Percentiles rank a stretch among this genome's conserved stretches.
Conservation (phyloP, 768 basidiomycete species). For the Mycena venus region DNA sequence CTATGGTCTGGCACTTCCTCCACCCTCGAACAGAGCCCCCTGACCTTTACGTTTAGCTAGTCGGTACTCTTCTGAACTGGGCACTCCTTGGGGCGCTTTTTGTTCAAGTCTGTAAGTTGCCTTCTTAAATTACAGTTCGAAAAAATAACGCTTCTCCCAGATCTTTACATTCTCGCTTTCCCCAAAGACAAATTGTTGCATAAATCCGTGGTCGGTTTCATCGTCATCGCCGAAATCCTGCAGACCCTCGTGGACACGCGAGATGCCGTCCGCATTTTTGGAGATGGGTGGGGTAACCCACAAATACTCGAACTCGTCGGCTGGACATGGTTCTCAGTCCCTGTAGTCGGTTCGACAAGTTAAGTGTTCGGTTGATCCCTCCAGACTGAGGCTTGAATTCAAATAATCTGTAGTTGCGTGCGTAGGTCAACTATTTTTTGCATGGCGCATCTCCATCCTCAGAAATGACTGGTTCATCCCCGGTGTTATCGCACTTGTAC, state of each 20-base stretch:
- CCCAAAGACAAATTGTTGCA: not conserved
- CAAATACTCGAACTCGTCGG: not conserved
- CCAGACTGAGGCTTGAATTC: not conserved
- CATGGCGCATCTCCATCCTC: conserved; percentile 17
- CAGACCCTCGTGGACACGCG: not conserved
- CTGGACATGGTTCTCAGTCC: not conserved
- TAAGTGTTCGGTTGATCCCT: not conserved
- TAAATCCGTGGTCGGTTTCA: not conserved
- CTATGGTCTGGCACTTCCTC: not conserved
- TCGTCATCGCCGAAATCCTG: not conserved
- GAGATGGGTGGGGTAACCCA: not conserved
- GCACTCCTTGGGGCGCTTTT: not conserved
- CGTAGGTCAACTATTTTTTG: conserved; percentile 19
- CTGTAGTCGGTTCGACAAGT: not conserved
- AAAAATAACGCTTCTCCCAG: not conserved
- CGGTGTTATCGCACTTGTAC: not conserved
- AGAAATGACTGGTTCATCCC: not conserved
- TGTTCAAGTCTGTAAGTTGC: not conserved
- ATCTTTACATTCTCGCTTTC: not conserved
- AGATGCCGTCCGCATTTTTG: not conserved
- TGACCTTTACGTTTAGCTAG: not conserved
- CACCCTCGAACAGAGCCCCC: not conserved
- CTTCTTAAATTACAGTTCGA: not conserved
- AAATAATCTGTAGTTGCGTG: conserved; percentile 3
- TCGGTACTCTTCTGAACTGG: not conserved